phyloP scores from a whole-genome alignment of 179 eudicot species.

The Amaranthus tricolor region DNA sequence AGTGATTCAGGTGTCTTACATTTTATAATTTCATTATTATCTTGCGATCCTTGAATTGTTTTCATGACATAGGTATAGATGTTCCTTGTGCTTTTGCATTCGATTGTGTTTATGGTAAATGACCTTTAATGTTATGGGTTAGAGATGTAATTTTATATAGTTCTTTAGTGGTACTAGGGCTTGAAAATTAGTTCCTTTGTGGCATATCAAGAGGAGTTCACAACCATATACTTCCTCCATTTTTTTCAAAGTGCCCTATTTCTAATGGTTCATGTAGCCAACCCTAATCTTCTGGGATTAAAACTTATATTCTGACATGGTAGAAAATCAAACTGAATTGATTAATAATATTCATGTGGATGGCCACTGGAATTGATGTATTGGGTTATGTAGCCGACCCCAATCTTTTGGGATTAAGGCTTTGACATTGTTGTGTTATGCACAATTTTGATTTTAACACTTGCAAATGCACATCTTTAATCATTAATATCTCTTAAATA shows the following conservation, averaged over 20 bases:
- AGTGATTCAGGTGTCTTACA: slow-evolving; percentile 47
- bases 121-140: background rate
- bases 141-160: background rate
- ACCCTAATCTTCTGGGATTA: too few species aligned
- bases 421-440: too few species aligned
- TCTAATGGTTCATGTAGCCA: too few species aligned
- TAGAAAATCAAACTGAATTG: too few species aligned
- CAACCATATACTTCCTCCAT: background rate
- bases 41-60: background rate
- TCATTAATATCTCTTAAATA: too few species aligned
- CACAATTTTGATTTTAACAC: too few species aligned
- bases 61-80: background rate
- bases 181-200: background rate
- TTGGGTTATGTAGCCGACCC: too few species aligned
- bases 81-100: background rate
- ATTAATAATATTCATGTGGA: background rate
- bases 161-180: background rate
- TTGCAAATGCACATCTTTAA: too few species aligned
- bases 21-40: slow-evolving; percentile 7
- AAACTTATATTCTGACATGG: too few species aligned
- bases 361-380: background rate
- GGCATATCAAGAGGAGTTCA: background rate
- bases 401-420: too few species aligned
- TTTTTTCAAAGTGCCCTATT: too few species aligned
- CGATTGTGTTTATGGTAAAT: background rate